Evolutionary conservation across 306 rosid genomes (phyloP), one percentile per base, ranked within the genome.

Genomic region (Prunus salicina): DNA sequence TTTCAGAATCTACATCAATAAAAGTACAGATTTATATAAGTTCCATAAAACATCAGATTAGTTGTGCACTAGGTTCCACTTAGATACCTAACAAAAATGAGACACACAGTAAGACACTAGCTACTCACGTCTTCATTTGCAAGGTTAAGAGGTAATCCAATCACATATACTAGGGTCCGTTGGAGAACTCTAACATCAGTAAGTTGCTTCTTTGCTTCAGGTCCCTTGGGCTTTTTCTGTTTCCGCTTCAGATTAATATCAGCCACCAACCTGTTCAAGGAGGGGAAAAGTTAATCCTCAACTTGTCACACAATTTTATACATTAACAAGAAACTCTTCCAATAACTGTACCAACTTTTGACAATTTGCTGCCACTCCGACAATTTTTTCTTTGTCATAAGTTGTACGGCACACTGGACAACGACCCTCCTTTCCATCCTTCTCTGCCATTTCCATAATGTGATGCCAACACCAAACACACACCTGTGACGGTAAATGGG

Each of bases 391-490:
- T 86, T 86, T 95, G 79, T 95, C 97, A 82, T 95, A 95, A 64
- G 97, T 78, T 38, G 90, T 46, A 73, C 97, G 97, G 75, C 99
- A 95, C 1, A 97, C 96, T 8, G 97, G 97, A 83, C 97, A 92
- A 71, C 91, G 88, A 73, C 99, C 99, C 64, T 89, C 99, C 0
- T 96, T 85, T 53, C 85, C 96, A 82, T 95, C 97, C 92, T 95
- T 95, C 88, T 87, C 97, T 9, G 94, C 99, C 94, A 96, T 91
- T 61, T 81, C 94, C 91, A 93, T 88, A 61, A 96, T 89, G 88
- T 96, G 99, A 83, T 96, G 97, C 98, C 97, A 92, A 77, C 99
- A 96, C 98, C 98, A 96, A 67, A 96, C 98, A 89, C 99, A 96
- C 68, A 96, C 87, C 96, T 96, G 82, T 51, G 0, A 3, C 45